Evolutionary conservation across 2,329 filamentous ascomycete genomes (phyloP), one percentile per base, ranked within the genome.

Genomic region (Dactylonectria estremocensis): DNA sequence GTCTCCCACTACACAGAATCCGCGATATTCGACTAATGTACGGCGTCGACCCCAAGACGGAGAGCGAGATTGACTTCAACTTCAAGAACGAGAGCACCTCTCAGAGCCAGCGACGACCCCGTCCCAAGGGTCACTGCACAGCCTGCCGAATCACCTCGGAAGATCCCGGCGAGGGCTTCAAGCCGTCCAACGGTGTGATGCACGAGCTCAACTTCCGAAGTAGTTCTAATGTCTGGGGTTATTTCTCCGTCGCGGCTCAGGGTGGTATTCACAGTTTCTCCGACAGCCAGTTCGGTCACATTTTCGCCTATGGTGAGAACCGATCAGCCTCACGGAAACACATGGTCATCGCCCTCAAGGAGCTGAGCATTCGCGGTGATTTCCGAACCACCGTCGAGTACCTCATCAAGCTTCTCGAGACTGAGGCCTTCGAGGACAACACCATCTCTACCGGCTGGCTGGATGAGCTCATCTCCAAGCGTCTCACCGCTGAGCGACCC

Each of bases 201-300:
- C 96, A 98, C 86, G 96, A 99, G 80, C 87, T 99, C 79, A 99
- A 99, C 88, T 99, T 99, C 90, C 91, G 96, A 80, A 97, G 93
- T 86, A 97, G 95, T 81, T 98, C 96, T 71, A 99, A 99, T 76
- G 96, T 98, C 64, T 99, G 96, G 96, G 96, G 96, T 88, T 99
- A 99, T 85, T 99, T 99, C 90, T 99, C 96, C 60, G 96, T 99
- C 81, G 94, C 95, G 85, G 96, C 95, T 10, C 92, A 95, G 63
- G 95, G 95, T 85, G 95, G 95, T 83, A 99, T 99, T 73, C 96
- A 99, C 90, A 98, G 94, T 83, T 99, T 97, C 88, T 98, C 96
- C 8, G 96, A 99, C 86, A 97, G 93, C 78, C 96, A 99, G 80
- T 99, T 99, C 77, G 96, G 96, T 84, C 96, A 99, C 84, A 99